These are phyloP conservation scores for Xylaria sp. DNA, from an alignment of 2,329 filamentous ascomycete species.

Conservation along the genomic window DNA sequence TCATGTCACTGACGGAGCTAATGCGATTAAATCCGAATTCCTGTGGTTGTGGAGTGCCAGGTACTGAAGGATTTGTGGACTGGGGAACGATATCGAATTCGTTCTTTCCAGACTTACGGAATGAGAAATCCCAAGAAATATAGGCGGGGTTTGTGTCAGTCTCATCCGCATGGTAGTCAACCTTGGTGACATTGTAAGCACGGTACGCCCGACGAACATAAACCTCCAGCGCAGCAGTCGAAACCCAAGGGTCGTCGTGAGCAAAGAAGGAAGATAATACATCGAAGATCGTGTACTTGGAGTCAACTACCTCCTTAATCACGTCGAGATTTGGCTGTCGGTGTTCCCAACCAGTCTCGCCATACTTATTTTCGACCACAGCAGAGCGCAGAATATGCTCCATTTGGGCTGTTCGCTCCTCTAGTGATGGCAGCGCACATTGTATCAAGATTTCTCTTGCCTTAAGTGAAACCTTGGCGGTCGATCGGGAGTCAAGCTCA, in stretches of 20 bases:
- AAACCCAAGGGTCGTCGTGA: constrained; percentile 93
- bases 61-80: constrained; percentile 84
- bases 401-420: constrained; percentile 96
- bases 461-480: constrained; percentile 96
- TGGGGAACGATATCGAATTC: constrained; percentile 87
- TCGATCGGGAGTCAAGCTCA: constrained; percentile 85
- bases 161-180: constrained; percentile 88
- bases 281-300: constrained; percentile 98
- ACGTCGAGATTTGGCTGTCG: constrained; percentile 89
- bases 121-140: constrained; percentile 94
- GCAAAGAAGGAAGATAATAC: constrained; percentile 95
- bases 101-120: constrained; percentile 90
- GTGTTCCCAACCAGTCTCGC: constrained; percentile 97
- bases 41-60: constrained; percentile 73
- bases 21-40: constrained; percentile 80
- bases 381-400: constrained; percentile 97
- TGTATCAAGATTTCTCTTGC: constrained; percentile 97
- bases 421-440: constrained; percentile 92
- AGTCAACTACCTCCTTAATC: constrained; percentile 98
- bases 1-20: constrained; percentile 96
- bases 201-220: constrained; percentile 97
- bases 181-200: constrained; percentile 89
- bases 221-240: constrained; percentile 91
- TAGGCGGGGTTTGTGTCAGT: constrained; percentile 71
- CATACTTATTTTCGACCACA: constrained; percentile 95